Conservation (phyloP, 2,329 filamentous ascomycete genomes). For the Fusarium duplospermum region DNA sequence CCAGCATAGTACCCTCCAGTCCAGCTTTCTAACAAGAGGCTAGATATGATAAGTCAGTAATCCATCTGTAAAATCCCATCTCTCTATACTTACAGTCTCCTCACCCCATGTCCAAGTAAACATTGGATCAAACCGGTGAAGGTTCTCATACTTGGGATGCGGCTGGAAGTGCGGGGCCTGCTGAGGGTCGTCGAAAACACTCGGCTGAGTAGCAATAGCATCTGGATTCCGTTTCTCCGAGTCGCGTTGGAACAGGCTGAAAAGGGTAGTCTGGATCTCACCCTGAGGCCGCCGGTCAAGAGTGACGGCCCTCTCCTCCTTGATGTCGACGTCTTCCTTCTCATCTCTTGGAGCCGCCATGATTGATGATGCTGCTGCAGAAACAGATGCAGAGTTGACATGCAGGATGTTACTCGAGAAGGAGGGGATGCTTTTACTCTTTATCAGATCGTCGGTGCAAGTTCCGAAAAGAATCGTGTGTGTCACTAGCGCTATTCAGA, state of each 20-base stretch:
- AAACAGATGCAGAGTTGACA: background rate
- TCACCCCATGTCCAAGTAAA: conserved; percentile 57
- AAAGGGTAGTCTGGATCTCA: background rate
- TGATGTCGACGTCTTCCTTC: background rate
- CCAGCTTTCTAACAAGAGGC: conserved; percentile 39
- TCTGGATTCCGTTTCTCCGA: background rate
- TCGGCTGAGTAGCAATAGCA: background rate
- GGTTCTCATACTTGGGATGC: conserved; percentile 47
- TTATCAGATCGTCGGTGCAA: background rate
- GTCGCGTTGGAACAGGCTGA: background rate
- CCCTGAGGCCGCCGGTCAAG: background rate
- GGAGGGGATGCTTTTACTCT: background rate
- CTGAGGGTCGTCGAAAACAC: background rate
- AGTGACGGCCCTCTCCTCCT: background rate
- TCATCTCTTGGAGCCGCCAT: background rate
- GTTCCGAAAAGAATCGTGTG: background rate
- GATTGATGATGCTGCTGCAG: background rate
- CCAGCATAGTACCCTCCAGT: background rate
- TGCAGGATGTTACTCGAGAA: background rate
- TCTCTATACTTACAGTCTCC: conserved; percentile 38
- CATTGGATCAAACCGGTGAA: conserved; percentile 60
- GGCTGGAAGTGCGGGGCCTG: background rate
- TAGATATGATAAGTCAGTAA: background rate
- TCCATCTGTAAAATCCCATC: too few relatives aligned
- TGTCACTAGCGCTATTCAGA: background rate